A percentile compares a stretch with the other conserved stretches of the same genome.
phyloP scores from a whole-genome alignment of 2,329 filamentous ascomycete species.

The Pezicula radicicola region DNA sequence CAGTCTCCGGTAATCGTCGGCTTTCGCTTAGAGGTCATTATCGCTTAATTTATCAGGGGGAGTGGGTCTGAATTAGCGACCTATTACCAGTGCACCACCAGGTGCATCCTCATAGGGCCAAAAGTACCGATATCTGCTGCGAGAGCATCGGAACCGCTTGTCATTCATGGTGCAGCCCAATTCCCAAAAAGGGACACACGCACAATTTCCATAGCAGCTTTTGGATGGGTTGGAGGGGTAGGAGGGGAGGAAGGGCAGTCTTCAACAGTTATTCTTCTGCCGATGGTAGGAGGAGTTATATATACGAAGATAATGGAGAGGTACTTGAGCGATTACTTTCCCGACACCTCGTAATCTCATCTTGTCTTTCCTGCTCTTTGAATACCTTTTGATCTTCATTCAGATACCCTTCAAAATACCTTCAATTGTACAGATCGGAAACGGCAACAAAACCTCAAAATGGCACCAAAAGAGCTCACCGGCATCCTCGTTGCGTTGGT shows the following conservation, averaged over 20 bases:
- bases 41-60: no score
- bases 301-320: neutral
- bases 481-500: slow-evolving; percentile 47
- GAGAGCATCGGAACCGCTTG: neutral
- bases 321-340: neutral
- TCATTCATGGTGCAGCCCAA: neutral
- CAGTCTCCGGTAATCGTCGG: neutral
- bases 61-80: neutral
- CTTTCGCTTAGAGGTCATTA: no score
- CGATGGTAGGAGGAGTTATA: neutral
- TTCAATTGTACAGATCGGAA: neutral
- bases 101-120: neutral
- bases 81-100: neutral
- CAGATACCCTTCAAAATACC: neutral
- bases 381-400: neutral
- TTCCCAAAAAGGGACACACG: neutral
- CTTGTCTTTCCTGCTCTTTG: neutral
- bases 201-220: neutral
- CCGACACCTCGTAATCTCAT: neutral
- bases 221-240: neutral
- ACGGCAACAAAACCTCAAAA: neutral
- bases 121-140: neutral
- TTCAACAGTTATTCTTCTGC: neutral
- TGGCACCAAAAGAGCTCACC: slow-evolving; percentile 14
- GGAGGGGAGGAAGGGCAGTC: neutral